Conservation (phyloP, 140 eudicot species). For the Flaveria floridana region DNA sequence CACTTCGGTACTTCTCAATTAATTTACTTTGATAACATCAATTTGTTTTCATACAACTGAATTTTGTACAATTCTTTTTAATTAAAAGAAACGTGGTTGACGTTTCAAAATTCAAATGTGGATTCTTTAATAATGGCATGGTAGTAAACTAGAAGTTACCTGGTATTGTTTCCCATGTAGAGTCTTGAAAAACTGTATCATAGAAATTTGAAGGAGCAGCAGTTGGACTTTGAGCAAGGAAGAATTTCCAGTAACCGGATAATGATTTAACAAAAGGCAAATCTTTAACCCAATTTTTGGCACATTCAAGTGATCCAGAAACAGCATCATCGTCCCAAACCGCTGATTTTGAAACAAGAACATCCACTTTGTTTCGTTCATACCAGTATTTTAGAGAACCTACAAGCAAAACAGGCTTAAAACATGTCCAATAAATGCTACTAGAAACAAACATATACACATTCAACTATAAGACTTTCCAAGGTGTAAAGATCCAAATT, state of each 20-base stretch:
- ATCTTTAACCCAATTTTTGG: conserved; percentile 81
- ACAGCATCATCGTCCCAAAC: conserved; percentile 95
- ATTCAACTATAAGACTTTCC: not conserved
- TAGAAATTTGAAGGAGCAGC: conserved; percentile 59
- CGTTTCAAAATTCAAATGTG: not conserved
- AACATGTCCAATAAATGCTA: not conserved
- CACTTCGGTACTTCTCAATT: not conserved
- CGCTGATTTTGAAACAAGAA: conserved; percentile 65
- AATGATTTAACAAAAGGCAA: conserved; percentile 82
- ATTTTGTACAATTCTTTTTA: not conserved
- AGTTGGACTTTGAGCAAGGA: conserved; percentile 61
- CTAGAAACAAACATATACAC: not conserved
- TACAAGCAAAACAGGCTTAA: conserved; percentile 28
- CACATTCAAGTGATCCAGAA: conserved; percentile 71
- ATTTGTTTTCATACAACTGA: not conserved
- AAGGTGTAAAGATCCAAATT: not conserved
- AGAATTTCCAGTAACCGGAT: conserved; percentile 86
- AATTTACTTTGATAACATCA: not conserved
- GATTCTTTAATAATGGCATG: not conserved
- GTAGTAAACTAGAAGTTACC: conserved; percentile 38
- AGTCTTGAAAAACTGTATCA: conserved; percentile 58
- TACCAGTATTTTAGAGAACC: conserved; percentile 89
- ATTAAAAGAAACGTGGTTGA: conserved; percentile 6
- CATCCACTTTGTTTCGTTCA: conserved; percentile 76
- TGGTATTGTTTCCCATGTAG: conserved; percentile 83